Base-by-base conservation (phyloP, 441 rosid species). In the Hura crepitans region DNA sequence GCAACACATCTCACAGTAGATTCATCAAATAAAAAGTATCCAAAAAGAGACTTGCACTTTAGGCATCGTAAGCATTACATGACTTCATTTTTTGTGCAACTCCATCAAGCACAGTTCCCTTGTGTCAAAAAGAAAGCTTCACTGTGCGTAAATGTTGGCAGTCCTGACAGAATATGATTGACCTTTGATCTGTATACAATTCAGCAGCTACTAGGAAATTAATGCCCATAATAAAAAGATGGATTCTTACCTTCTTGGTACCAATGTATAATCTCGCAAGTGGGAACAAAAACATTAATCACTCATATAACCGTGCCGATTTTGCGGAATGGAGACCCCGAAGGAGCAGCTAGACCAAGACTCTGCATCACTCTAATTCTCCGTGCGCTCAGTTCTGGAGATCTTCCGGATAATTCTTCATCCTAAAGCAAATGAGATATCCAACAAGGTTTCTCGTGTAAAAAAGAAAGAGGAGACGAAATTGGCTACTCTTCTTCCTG, bases 351-450 rank as follows among this genome's bases (percentile, higher is more conserved):
- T 76, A 88, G 71, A 59, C 84, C 90, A 50, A 86, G 90, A 68
- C 76, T 81, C 75, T 81, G 83, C 89, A 86, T 86, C 67, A 88
- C 93, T 80, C 84, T 85, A 35, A 72, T 60, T 74, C 82, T 76
- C 65, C 88, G 75, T 3, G 81, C 75, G 27, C 85, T 81, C 46
- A 74, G 77, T 61, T 78, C 81, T 57, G 72, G 77, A 18, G 81
- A 75, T 65, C 69, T 70, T 74, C 65, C 79, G 9, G 61, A 62
- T 27, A 73, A 66, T 18, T 61, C 55, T 46, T 63, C 62, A 37
- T 70, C 79, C 87, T 84, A 30, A 58, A 58, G 35, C 43, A 54
- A 49, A 11, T 27, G 50, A 70, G 58, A 65, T 20, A 25, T 50
- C 35, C n/a, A 37, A 12, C 2, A 72, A 67, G 42, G 37, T 37